Conservation (phyloP, 1,284 basidiomycete genomes). For the Meira nashicola region DNA sequence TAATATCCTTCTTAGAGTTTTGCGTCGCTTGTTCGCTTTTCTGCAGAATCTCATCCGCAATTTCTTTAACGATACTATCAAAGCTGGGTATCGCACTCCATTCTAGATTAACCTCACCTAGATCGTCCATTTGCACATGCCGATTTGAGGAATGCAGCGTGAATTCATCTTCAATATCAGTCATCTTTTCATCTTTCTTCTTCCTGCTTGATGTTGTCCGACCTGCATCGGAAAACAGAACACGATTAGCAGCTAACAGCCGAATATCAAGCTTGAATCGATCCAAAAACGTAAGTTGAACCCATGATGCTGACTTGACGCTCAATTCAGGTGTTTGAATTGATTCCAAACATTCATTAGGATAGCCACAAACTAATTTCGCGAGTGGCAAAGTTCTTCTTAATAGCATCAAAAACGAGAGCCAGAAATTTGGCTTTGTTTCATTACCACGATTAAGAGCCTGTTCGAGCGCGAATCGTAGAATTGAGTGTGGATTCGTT, state of each 20-base stretch:
- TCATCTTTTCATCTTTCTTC: too few relatives aligned
- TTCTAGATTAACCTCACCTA: too few relatives aligned
- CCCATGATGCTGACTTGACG: not conserved
- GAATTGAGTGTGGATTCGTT: not conserved
- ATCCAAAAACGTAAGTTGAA: slow-evolving; percentile 4
- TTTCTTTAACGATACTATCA: too few relatives aligned
- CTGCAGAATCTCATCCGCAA: too few relatives aligned
- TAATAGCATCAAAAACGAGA: slow-evolving; percentile 1
- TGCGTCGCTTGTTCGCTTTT: too few relatives aligned
- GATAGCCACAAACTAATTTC: not conserved
- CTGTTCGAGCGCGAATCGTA: not conserved
- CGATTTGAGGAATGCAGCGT: not conserved
- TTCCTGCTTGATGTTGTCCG: too few relatives aligned
- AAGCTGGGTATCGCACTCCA: too few relatives aligned
- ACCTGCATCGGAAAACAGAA: not conserved
- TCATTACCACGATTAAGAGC: slow-evolving; percentile 3
- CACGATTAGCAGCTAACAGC: not conserved
- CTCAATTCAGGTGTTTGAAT: not conserved
- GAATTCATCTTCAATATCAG: not conserved
- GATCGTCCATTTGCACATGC: too few relatives aligned
- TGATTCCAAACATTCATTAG: slow-evolving; percentile 1
- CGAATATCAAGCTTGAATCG: not conserved
- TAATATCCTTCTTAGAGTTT: too few relatives aligned
- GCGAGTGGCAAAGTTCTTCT: not conserved
- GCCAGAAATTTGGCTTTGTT: not conserved